Base-by-base conservation (phyloP, 352 stramenopile genomes). In the Phytophthora citrophthora region DNA sequence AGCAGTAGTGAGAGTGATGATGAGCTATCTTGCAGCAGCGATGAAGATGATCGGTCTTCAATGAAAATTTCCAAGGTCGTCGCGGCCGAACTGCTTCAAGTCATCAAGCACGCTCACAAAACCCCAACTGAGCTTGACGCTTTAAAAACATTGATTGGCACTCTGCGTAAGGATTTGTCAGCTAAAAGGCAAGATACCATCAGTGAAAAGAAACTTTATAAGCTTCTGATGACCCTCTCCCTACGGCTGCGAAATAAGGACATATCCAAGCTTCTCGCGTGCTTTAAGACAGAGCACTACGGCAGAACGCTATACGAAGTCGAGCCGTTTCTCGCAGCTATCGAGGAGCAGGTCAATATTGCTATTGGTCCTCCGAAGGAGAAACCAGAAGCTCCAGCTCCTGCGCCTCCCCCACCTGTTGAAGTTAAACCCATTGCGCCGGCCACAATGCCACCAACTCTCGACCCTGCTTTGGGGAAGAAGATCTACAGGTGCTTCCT, bases 401-500 rank as follows among this genome's bases (percentile, higher is more conserved):
- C 62, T 46, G 23, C 18, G 12, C 6, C 58, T 36, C 27, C 51
- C 31, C 41, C 52, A 51, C 32, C 63, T 46, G 56, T 76, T 15
- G 68, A 76, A 72, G 53, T 66, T 5, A 66, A 69, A 39, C 68
- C 68, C 1, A 57, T 66, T 44, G 26, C 34, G 38, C 51, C 51
- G 48, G 55, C 46, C 13, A 23, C 31, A 34, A 9, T 49, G 18
- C 13, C 61, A 13, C 46, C 63, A 46, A 46, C 53, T n/a, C 68
- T 76, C 7, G 68, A 72, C 4, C 29, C 54, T 16, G 24, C 49
- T 15, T 67, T 91, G 7, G 76, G 70, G 9, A 80, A 88, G 54
- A 91, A 90, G 59, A 86, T 91, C 16, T 90, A 86, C 24, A 49
- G 60, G 9, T 89, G 75, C 60, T 93, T 94, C 16, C 54, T 93